Conservation (phyloP, 2,329 filamentous ascomycete species). For the Fusarium chuoi region DNA sequence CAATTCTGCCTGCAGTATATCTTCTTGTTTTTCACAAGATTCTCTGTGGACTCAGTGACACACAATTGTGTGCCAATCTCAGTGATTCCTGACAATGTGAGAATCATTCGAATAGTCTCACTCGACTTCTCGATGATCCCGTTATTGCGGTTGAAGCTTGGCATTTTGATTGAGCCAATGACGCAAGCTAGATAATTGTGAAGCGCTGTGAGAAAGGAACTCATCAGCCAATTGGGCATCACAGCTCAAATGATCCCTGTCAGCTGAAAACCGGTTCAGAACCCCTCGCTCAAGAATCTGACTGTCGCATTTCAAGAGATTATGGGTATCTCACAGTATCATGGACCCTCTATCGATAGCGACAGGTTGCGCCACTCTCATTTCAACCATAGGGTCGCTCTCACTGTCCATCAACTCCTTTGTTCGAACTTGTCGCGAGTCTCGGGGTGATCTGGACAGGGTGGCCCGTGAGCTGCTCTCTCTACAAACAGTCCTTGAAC, state of each 20-base stretch:
- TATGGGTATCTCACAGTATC: background rate
- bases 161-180: background rate
- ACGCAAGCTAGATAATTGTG: background rate
- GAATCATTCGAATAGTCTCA: background rate
- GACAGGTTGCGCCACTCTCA: background rate
- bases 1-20: accelerated
- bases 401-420: background rate
- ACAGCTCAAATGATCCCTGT: background rate
- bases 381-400: background rate
- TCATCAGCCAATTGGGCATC: background rate
- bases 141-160: background rate
- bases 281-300: background rate
- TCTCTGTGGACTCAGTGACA: no score
- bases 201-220: background rate
- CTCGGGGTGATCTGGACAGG: background rate
- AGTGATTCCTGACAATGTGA: accelerated
- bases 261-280: background rate
- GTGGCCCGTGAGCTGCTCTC: background rate
- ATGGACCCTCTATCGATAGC: background rate
- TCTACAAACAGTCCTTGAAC: background rate
- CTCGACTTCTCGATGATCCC: background rate
- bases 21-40: background rate
- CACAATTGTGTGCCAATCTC: background rate
- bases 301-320: background rate
- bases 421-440: background rate